Base-by-base conservation (phyloP, 1,284 basidiomycete species). In the Ustilago crameri region DNA sequence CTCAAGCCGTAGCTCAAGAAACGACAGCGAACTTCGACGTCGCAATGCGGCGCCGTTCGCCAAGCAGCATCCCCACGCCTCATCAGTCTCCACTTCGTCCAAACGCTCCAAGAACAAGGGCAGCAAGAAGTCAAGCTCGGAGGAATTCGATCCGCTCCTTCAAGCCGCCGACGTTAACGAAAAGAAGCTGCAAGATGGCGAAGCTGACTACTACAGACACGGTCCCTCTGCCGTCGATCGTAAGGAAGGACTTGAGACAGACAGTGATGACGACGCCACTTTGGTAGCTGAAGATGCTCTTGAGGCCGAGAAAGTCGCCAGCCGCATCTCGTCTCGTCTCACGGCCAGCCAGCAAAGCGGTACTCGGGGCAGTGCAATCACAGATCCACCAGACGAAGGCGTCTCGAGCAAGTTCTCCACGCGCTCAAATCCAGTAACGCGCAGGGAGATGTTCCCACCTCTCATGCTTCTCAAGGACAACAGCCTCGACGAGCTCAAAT, bases 401-500 rank as follows among this genome's bases (percentile, higher is more conserved):
- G 60, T 56, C 15, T 54, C 59, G 9, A 70, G 69, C 54, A 66
- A 65, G 44, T n/a, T 74, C 14, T 76, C 72, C 8, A 74, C 74
- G 7, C 47, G 27, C 44, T 52, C 60, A 3, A 58, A 67, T 23
- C 76, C 71, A 7, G 17, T 68, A 12, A 76, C 68, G 15, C 64
- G 73, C 32, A 51, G 49, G 23, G 59, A 76, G 18, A 76, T 75
- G 65, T 79, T 80, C 53, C 77, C 78, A 17, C 78, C 78, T 2
- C 65, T 80, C 38, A 77, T 77, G 77, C 64, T 80, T 9, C 69
- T 80, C 40, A 70, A 67, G 44, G 60, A 68, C 1, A 71, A 59
- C 46, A 68, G 41, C 22, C 61, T 80, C 20, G 66, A 74, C 58
- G 78, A 80, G 60, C 75, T 80, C 73, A 80, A 80, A 46, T 75